Evolutionary conservation across 2,329 filamentous ascomycete genomes (phyloP), one percentile per base, ranked within the genome.

Genomic region (Emericellopsis cladophorae): DNA sequence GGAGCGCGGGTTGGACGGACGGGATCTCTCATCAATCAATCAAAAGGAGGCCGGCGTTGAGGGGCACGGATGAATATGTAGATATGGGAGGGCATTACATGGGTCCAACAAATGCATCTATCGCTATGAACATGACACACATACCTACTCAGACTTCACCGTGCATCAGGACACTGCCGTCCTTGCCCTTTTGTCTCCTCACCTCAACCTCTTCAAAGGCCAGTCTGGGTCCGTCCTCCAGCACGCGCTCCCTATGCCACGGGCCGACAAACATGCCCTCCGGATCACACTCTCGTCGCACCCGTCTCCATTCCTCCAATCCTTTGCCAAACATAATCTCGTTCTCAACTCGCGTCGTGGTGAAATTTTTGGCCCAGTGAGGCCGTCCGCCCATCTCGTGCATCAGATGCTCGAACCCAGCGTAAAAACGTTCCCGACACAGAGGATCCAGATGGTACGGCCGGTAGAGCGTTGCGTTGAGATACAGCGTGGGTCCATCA

Each of bases 301-400:
- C 70, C 23, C 68, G 64, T 33, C 82, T 67, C 73, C 82, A 95
- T 37, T 74, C 62, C 15, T 68, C 61, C 44, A 93, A 66, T 37
- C 80, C 65, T n/a, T 68, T 58, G 33, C 81, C 81, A 55, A 92
- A 93, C 58, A 85, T 76, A 2, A 59, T 57, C 44, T 75, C 70
- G 35, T 94, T 70, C 24, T 84, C 76, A 0, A 65, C 52, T 10
- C 73, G 70, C 4, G 73, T 68, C 8, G 72, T 70, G 37, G 69
- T 66, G 59, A 93, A 95, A 58, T 95, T 94, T 71, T 95, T 95
- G 7, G 88, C 88, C 85, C 88, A 95, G 61, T 95, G 88, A 15
- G 88, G 88, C 36, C 75, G 75, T 8, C 82, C 88, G 40, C 82
- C 84, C 50, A 93, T 67, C 36, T 93, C 84, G 44, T 77, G 79